Evolutionary conservation across 768 basidiomycete species (phyloP), one percentile per base, ranked within the genome.

Genomic region (Termitomyces sp.): DNA sequence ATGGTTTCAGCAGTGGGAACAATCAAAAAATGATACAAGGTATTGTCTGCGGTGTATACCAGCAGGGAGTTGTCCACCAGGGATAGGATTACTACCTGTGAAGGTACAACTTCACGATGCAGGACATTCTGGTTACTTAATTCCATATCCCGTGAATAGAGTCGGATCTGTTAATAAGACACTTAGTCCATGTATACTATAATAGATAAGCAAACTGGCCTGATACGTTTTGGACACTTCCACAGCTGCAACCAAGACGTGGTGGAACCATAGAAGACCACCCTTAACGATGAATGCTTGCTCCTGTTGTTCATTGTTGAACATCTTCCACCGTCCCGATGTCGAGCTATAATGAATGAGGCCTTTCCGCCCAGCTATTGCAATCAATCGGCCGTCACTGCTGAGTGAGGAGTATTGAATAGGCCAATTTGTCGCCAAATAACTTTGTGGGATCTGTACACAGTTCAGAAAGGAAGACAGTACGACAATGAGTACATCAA

Each of bases 251-350:
- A 99, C 84, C 53, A 99, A 77, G 10, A 98, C 90, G 67, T 96
- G 94, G 59, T 96, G 91, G 68, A 97, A 98, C 97, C 97, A 99
- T 19, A 96, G 68, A 63, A 99, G 67, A 3, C 97, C 97, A 8
- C 97, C 97, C 67, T 86, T 83, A 16, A 99, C 94, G 5, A 77
- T 66, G 65, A 99, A 94, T 6, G 85, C 85, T 62, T 91, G 84
- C 68, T 98, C 95, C 70, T 98, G 93, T 40, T 81, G 72, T 61
- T 87, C 82, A 61, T 85, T 84, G 6, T 79, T 78, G 64, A 98
- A 98, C 28, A 87, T 66, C 69, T 98, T 98, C 97, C 97, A 99
- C 35, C 96, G 76, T 14, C 97, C 97, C 5, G 94, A 96, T 1
- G 88, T 84, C 32, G 92, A 88, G 62, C 94, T 97, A 66, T 97